Conservation (phyloP, 1,284 basidiomycete species). For the Ustilago shanxiensis region DNA sequence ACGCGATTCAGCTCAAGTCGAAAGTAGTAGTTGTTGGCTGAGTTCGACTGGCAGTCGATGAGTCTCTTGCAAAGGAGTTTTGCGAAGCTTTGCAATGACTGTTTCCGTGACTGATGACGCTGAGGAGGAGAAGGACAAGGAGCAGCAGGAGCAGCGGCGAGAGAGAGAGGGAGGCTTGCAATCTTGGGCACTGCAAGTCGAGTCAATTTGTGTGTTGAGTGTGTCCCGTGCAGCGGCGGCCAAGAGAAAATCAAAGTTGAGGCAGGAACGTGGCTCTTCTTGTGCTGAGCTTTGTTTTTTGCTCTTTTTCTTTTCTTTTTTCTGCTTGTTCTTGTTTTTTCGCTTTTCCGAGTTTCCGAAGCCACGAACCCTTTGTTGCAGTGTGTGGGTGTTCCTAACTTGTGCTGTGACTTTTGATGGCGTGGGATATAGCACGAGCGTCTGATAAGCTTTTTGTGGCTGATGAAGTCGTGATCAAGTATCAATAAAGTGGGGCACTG, state of each 20-base stretch:
- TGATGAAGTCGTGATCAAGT: neutral
- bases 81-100: constrained; percentile 6
- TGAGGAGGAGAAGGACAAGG: neutral
- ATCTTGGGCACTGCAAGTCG: neutral
- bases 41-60: neutral
- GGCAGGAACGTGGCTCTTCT: constrained; percentile 1
- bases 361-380: neutral
- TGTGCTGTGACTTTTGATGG: constrained; percentile 1
- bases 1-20: neutral
- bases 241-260: neutral
- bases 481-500: neutral
- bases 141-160: neutral
- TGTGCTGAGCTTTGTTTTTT: neutral
- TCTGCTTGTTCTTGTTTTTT: constrained; percentile 1
- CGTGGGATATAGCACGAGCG: neutral
- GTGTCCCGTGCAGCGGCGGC: neutral
- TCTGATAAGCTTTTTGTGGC: constrained; percentile 7
- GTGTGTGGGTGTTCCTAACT: too few relatives aligned
- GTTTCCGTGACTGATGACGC: neutral
- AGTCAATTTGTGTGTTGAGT: neutral
- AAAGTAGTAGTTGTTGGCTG: neutral
- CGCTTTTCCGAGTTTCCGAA: neutral
- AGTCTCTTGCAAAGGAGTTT: neutral
- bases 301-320: neutral
- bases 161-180: neutral